Conservation (phyloP, 768 basidiomycete genomes). For the Grammothele lineata region DNA sequence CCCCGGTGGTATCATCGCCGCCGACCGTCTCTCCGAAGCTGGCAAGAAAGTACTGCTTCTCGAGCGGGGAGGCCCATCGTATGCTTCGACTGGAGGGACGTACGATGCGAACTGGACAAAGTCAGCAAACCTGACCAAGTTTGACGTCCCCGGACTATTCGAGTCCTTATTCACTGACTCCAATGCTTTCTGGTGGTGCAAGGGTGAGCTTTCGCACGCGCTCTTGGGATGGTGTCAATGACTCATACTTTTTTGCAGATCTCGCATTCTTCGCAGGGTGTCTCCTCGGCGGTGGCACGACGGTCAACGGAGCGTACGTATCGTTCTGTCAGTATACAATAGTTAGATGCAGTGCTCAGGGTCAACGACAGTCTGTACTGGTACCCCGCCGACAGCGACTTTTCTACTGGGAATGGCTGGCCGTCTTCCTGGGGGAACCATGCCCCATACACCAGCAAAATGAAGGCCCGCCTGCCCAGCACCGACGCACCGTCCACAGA, state of each 20-base stretch:
- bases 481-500: slow-evolving; percentile 60
- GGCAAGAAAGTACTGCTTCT: slow-evolving; percentile 61
- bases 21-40: slow-evolving; percentile 55
- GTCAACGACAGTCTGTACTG: slow-evolving; percentile 46
- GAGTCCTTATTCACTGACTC: slow-evolving; percentile 60
- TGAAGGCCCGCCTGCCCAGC: slow-evolving; percentile 48
- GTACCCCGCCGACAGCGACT: slow-evolving; percentile 49
- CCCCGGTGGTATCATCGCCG: slow-evolving; percentile 53
- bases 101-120: slow-evolving; percentile 49
- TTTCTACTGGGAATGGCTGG: slow-evolving; percentile 47
- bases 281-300: slow-evolving; percentile 57
- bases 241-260: slow-evolving; percentile 29
- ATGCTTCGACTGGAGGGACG: slow-evolving; percentile 53
- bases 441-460: slow-evolving; percentile 42
- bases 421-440: slow-evolving; percentile 53
- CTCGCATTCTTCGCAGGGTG: slow-evolving; percentile 62
- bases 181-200: slow-evolving; percentile 63
- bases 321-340: background rate
- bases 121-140: slow-evolving; percentile 53
- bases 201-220: slow-evolving; percentile 32
- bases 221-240: background rate
- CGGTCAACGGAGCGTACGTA: slow-evolving; percentile 61
- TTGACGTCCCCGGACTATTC: slow-evolving; percentile 62
- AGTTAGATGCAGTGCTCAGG: background rate
- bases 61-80: slow-evolving; percentile 62